Evolutionary conservation across 202 grass and related monocot species (phyloP), one percentile per base, ranked within the genome.

Genomic region (Schoenoplectus triqueter): DNA sequence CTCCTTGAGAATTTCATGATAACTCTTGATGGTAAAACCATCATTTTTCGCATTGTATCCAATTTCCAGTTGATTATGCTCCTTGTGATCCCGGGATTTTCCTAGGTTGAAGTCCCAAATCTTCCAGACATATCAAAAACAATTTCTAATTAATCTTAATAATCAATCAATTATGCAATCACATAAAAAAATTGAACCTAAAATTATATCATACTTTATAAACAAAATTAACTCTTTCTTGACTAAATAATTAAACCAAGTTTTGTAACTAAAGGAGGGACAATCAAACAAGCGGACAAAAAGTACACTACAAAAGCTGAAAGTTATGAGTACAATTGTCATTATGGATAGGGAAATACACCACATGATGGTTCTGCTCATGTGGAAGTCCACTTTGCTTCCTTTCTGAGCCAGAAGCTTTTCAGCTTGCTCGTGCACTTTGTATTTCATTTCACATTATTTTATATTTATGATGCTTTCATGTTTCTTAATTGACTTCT

Each of bases 81-180:
- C 91, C 67, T 87, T 87, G 48, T 94, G 90, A 86, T 96, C 88
- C 90, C 96, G 88, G 46, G 90, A 99, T 91, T 88, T 94, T 87
- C 96, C 96, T 47, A 94, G 85, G 79, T 94, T 99, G 70, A 99
- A 99, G 73, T 99, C 93, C 96, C 96, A 99, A 85, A 99, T 99
- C 96, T 99, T 86, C 49, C 45, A 22, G 6, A 52, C 47, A 47
- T 20, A 88, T 31, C 59, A 59, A 86, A 84, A 61, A 88, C 78
- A 59, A 14, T 81, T 9, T 90, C 10, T 89, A 9, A 69, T 50
- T 82, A 22, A 17, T 20, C 20, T 76, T 39, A 76, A 55, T 55
- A 14, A 76, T 60, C 22, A 78, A 31, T 78, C 22, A 44, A 59
- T 9, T 41, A 17, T 41, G 73, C 11, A 78, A 5, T 59, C 4